Evolutionary conservation across 495 filamentous ascomycete species (phyloP), one percentile per base, ranked within the genome.

Genomic region (Rostrohypoxylon terebratum): DNA sequence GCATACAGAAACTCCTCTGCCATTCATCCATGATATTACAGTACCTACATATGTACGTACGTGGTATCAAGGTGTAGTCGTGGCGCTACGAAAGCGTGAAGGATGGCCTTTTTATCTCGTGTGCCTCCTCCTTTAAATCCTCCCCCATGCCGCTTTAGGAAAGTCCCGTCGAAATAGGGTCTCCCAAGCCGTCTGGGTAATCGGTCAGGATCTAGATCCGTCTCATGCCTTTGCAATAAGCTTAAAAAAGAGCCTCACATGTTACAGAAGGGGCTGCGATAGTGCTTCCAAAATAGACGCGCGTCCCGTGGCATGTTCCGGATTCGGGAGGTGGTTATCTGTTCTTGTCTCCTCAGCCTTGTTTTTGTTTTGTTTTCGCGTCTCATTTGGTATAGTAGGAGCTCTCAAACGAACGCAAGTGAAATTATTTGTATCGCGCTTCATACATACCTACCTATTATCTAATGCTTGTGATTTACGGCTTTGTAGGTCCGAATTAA

Each of bases 171-270:
- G 4, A 28, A 51, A 11, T 20, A 20, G 42, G 9, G 13, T 51
- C 47, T 6, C 6, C 10, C 25, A 20, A 28, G 47, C 16, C 7
- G 47, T 25, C 47, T 51, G 16, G 18, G 14, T 20, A 23, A 25
- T 4, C 23, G 25, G 47, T 28, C 11, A 18, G 25, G 50, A 31
- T 54, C 28, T 31, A 16, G 23, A 54, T 54, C 25, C 50, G 25
- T 54, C 50, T 25, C 50, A 33, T 16, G 11, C 33, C 0, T 14
- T 14, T n/a, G n/a, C n/a, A 31, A 31, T 33, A 33, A 54, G 50
- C 50, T 54, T 54, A 33, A 54, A 54, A 33, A 54, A 33, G 23
- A 54, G 50, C 25, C 50, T 25, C 25, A 31, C 10, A 54, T 31
- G 23, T 13, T 11, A 31, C 16, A 33, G 13, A 54, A 28, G 13